Evolutionary conservation across 1,284 basidiomycete genomes (phyloP), one percentile per base, ranked within the genome.

Genomic region (Rhodofomes roseus): DNA sequence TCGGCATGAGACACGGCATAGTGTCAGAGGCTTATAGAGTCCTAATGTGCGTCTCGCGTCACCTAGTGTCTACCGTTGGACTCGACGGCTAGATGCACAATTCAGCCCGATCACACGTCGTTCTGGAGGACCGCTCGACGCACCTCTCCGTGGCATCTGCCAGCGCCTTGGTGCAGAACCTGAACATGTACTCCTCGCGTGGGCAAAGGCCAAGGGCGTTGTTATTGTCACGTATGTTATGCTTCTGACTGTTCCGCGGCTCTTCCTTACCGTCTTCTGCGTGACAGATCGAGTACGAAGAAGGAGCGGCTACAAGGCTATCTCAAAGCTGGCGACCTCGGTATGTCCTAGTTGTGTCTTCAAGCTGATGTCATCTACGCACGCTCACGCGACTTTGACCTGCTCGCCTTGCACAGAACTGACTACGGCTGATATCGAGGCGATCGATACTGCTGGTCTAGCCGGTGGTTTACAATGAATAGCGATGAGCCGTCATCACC

Each of bases 61-160:
- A 8, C 27, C 27, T 34, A n/a, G 14, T 36, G 16, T 16, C 7
- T 29, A 8, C 25, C 41, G 5, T 20, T 29, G 8, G n/a, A n/a
- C n/a, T n/a, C n/a, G n/a, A n/a, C n/a, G n/a, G n/a, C n/a, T n/a
- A n/a, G n/a, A n/a, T n/a, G n/a, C n/a, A n/a, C n/a, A n/a, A n/a
- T n/a, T n/a, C 27, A 69, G 86, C 40, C 87, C 91, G 0, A 81
- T 93, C 55, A 92, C 90, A 1, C 78, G 72, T 34, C 75, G 76
- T 56, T 84, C 89, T 1, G 87, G 87, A 2, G 91, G 91, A 2
- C 84, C 89, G 0, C 82, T 93, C 22, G 89, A 92, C 69, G 78
- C 75, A 31, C 80, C 83, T 1, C 70, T 93, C 23, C 71, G 80
- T n/a, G 75, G 76, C 25, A 85, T 86, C 43, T 86, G 88, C 0